These are phyloP conservation scores for Symbiodinium pilosum DNA, from an alignment of 73 alveolate genomes.

Conservation along the genomic window DNA sequence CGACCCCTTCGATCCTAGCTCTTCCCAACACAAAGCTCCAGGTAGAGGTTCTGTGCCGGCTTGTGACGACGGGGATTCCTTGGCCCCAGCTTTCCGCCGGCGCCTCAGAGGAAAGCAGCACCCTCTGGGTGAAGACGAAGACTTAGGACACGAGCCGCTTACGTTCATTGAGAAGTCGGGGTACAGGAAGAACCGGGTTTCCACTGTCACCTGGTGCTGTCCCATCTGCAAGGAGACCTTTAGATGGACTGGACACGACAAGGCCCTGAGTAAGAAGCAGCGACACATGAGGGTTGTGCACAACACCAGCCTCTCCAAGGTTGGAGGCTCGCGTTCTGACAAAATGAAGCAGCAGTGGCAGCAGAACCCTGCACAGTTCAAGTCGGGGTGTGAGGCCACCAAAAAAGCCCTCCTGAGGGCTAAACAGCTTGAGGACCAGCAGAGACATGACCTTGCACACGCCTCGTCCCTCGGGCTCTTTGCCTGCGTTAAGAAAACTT, in stretches of 20 bases:
- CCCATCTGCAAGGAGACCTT: background rate
- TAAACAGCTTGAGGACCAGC: background rate
- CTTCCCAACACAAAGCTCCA: too few species aligned
- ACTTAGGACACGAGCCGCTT: background rate
- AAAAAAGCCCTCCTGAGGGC: background rate
- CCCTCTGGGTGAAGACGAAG: background rate
- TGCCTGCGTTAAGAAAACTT: background rate
- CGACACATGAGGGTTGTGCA: slow-evolving; percentile 8
- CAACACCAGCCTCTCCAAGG: background rate
- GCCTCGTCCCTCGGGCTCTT: background rate
- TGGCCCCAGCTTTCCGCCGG: too few species aligned
- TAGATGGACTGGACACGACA: background rate
- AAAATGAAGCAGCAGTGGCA: background rate
- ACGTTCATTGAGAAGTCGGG: background rate
- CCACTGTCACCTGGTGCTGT: background rate
- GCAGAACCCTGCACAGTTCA: background rate
- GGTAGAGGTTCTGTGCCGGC: too few species aligned
- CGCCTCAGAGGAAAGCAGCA: background rate
- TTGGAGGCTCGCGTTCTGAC: background rate
- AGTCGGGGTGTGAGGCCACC: background rate
- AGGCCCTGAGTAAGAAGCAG: background rate
- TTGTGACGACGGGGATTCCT: too few species aligned
- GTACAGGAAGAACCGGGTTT: background rate
- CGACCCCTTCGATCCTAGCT: too few species aligned
- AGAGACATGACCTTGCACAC: background rate